Conservation (phyloP, 164 flowering plant species). For the Euptelea pleiosperma region DNA sequence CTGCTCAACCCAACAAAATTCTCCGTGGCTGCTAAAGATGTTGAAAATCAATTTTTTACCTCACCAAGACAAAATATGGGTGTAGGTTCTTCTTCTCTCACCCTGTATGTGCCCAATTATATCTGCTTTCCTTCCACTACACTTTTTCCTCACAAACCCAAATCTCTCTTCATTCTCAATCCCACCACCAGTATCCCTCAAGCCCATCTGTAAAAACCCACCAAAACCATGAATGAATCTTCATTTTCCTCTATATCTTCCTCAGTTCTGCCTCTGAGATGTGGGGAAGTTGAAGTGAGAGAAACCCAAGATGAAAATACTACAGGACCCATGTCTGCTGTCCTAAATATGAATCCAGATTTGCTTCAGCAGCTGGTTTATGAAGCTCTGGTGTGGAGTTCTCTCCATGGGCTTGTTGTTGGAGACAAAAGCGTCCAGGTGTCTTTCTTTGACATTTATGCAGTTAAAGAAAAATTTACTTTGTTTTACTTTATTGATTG, state of each 20-base stretch:
- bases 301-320: constrained; percentile 30
- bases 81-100: too few relatives aligned
- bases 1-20: too few relatives aligned
- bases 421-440: constrained; percentile 73
- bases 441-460: constrained; percentile 1
- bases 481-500: too few relatives aligned
- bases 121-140: not conserved
- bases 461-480: too few relatives aligned
- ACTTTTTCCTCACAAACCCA: constrained; percentile 11
- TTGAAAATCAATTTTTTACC: too few relatives aligned
- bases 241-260: constrained; percentile 7
- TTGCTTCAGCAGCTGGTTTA: constrained; percentile 62
- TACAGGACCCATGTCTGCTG: constrained; percentile 26
- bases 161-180: constrained; percentile 8
- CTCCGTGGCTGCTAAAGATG: too few relatives aligned
- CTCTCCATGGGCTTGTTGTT: constrained; percentile 92
- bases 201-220: constrained; percentile 17
- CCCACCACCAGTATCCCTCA: constrained; percentile 8
- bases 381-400: constrained; percentile 89
- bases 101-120: not conserved
- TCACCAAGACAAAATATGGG: too few relatives aligned
- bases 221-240: constrained; percentile 11
- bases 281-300: constrained; percentile 22
- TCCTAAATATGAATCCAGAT: constrained; percentile 40
- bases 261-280: constrained; percentile 16